These are phyloP conservation scores for Cryptococcus sp. DNA, from an alignment of 1,284 basidiomycete species.

Conservation along the genomic window DNA sequence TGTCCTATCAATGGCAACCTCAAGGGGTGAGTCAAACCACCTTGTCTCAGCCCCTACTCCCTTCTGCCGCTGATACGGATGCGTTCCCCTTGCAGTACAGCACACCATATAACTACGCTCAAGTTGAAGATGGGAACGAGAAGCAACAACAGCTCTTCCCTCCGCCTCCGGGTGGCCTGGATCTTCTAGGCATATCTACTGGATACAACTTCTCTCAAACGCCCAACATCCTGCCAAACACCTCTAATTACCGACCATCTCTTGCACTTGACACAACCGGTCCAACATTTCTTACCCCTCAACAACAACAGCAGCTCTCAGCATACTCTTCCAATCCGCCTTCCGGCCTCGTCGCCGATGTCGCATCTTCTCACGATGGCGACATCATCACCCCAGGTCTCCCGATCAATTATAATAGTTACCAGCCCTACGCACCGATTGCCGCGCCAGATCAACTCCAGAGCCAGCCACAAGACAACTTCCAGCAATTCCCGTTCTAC, in stretches of 20 bases:
- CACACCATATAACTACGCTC: conserved; percentile 3
- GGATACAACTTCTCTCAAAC: not conserved
- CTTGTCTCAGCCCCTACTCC: not conserved
- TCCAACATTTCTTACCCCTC: conserved; percentile 13
- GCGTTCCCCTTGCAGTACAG: conserved; percentile 7
- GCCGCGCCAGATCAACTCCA: not conserved
- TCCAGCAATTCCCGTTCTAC: too few relatives aligned
- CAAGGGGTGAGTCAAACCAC: conserved; percentile 14
- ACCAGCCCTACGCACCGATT: conserved; percentile 7
- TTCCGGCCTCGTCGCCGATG: conserved; percentile 19
- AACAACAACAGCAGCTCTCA: conserved; percentile 21
- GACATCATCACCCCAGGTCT: conserved; percentile 21
- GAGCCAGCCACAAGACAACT: too few relatives aligned
- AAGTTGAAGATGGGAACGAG: conserved; percentile 5
- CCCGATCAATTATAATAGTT: conserved; percentile 4
- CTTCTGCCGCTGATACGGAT: not conserved
- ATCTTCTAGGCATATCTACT: not conserved
- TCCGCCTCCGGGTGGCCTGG: conserved; percentile 4
- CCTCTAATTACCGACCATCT: conserved; percentile 19
- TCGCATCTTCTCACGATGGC: conserved; percentile 9
- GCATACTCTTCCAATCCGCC: conserved; percentile 23
- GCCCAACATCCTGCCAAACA: not conserved
- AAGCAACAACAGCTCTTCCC: conserved; percentile 1
- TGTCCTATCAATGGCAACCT: conserved; percentile 22
- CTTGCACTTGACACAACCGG: conserved; percentile 30